phyloP scores from a whole-genome alignment of 179 eudicot genomes.

The Beta lomatogona region DNA sequence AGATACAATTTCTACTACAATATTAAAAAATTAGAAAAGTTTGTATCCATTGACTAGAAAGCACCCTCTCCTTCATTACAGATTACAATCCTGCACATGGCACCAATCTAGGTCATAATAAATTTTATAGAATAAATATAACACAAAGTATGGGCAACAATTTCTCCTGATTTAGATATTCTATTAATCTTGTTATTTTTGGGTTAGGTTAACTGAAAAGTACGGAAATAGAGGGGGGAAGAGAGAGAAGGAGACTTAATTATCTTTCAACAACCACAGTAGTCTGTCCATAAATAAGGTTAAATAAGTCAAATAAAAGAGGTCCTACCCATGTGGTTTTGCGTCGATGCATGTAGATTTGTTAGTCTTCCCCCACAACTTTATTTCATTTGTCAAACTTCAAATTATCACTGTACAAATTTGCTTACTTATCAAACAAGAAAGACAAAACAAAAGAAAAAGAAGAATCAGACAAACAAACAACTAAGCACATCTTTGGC shows the following conservation, averaged over 20 bases:
- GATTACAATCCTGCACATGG: background rate
- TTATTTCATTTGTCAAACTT: constrained; percentile 11
- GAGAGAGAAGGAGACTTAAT: background rate
- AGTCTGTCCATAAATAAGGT: background rate
- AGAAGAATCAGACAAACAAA: background rate
- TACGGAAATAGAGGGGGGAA: background rate
- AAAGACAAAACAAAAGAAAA: background rate
- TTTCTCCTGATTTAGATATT: background rate
- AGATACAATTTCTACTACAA: no score
- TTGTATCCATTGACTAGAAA: no score
- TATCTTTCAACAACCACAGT: background rate
- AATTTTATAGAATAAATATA: background rate
- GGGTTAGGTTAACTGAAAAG: constrained; percentile 8
- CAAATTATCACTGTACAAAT: background rate
- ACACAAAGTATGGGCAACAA: background rate
- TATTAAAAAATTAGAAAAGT: no score
- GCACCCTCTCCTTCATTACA: no score
- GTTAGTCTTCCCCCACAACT: constrained; percentile 14
- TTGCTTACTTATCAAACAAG: background rate
- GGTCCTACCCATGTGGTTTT: constrained; percentile 29
- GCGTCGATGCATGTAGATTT: constrained; percentile 6
- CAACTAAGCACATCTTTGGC: constrained; percentile 16
- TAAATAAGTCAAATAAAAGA: background rate
- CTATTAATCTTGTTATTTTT: background rate
- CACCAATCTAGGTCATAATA: background rate